A percentile compares a stretch with the other conserved stretches of the same genome.
Evolutionary conservation across 805 yeast species (phyloP).

Genomic region (Candida wancherniae): DNA sequence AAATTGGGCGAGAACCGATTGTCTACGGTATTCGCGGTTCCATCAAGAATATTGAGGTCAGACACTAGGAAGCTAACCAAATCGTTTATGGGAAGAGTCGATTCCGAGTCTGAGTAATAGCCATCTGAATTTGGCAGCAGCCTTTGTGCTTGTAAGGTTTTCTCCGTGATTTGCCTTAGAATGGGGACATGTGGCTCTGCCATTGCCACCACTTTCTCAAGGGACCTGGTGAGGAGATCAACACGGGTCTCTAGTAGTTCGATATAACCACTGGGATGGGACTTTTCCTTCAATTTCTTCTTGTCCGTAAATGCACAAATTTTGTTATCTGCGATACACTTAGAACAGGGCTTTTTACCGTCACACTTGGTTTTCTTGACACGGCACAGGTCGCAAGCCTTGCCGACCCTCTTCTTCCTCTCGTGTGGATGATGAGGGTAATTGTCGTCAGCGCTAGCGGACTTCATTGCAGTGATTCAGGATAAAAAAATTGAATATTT

Average conservation of each 20-base stretch:
- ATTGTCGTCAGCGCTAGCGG: too few species aligned
- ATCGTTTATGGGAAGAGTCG: conserved; percentile 40
- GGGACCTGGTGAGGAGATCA: conserved; percentile 46
- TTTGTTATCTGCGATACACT: conserved; percentile 52
- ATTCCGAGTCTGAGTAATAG: conserved; percentile 2
- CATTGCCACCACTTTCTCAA: conserved; percentile 38
- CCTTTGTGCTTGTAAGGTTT: conserved; percentile 5
- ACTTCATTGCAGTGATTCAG: too few species aligned
- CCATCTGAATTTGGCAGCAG: conserved; percentile 4
- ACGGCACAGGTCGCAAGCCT: conserved; percentile 61
- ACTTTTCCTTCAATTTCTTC: conserved; percentile 49
- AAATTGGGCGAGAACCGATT: too few species aligned
- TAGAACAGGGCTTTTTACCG: conserved; percentile 56
- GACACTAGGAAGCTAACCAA: conserved; percentile 41
- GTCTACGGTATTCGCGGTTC: conserved; percentile 34
- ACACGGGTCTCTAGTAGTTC: conserved; percentile 58
- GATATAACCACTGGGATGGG: conserved; percentile 56
- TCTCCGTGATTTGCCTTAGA: conserved; percentile 18
- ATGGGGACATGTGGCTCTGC: conserved; percentile 27
- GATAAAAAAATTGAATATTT: too few species aligned
- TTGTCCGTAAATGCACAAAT: conserved; percentile 57
- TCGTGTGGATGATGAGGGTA: conserved; percentile 14
- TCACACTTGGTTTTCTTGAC: conserved; percentile 61
- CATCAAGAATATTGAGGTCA: conserved; percentile 35
- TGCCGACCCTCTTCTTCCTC: conserved; percentile 54